Evolutionary conservation across 2,329 filamentous ascomycete genomes (phyloP), one percentile per base, ranked within the genome.

Genomic region (Claviceps citrina): DNA sequence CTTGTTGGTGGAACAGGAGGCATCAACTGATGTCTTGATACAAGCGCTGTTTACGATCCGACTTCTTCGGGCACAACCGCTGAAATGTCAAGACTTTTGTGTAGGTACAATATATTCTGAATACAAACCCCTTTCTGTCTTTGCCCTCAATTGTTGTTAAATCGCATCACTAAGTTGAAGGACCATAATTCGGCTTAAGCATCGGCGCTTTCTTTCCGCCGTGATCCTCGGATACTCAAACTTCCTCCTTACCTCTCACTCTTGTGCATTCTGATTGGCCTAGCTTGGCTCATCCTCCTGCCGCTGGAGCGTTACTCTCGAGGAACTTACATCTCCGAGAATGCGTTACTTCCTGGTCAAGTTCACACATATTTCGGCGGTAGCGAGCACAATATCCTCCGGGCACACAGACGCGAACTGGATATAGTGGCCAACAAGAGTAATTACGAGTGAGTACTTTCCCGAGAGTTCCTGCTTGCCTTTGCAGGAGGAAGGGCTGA

Each of bases 281-380:
- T 95, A 41, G 73, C 76, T 50, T 98, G 89, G 84, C 76, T 98
- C 12, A 74, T 95, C 18, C 70, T 96, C 25, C 74, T 98, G 1
- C 91, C 91, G 3, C 70, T 96, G 39, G 74, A 96, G 60, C 75
- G 87, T 49, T 94, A 96, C 65, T 94, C 86, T 38, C 78, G 91
- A 48, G 72, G 75, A 44, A 98, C 89, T 1, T 98, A 98, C 60
- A 91, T 98, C 43, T 96, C 89, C 32, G 91, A 98, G 60, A 98
- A 98, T 58, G 91, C 91, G 9, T 76, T 98, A 26, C 68, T 98
- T 12, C 91, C 91, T 0, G 91, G 87, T 2, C 91, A 98, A 61
- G 91, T 96, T 7, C 89, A 96, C 63, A 94, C 91, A 1, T 98
- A 98, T 61, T 98, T 98, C 56, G 80, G 84, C 6, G 91, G 91